These are phyloP conservation scores for Globisporangium acanthophoron DNA, from an alignment of 352 stramenopile genomes.

Conservation along the genomic window DNA sequence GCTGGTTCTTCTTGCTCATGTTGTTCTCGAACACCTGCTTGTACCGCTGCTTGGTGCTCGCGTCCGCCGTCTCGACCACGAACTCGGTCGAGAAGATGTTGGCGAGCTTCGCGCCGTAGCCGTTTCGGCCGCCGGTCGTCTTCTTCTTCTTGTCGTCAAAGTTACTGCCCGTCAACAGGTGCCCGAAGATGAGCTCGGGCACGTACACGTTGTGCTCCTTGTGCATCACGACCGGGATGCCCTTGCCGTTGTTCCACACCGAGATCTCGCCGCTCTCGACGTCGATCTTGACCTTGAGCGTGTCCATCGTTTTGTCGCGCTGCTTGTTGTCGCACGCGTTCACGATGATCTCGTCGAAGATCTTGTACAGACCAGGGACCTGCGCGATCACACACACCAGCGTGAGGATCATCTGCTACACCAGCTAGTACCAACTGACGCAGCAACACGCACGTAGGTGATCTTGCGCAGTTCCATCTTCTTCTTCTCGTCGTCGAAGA, in stretches of 20 bases:
- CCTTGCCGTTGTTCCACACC: slow-evolving; percentile 97
- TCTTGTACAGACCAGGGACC: slow-evolving; percentile 96
- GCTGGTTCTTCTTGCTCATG: slow-evolving; percentile 90
- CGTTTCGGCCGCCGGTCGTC: slow-evolving; percentile 93
- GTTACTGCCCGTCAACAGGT: slow-evolving; percentile 97
- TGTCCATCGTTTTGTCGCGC: slow-evolving; percentile 94
- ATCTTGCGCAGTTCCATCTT: slow-evolving; percentile 92
- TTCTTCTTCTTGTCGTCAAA: slow-evolving; percentile 98
- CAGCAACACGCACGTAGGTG: slow-evolving; percentile 62
- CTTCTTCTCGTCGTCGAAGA: slow-evolving; percentile 88
- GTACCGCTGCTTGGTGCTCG: slow-evolving; percentile 91
- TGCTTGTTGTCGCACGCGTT: slow-evolving; percentile 99
- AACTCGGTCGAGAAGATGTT: slow-evolving; percentile 99
- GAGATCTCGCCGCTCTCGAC: slow-evolving; percentile 90
- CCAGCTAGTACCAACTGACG: too few species aligned
- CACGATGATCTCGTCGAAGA: slow-evolving; percentile 99
- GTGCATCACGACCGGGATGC: slow-evolving; percentile 96
- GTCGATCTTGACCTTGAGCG: slow-evolving; percentile 93
- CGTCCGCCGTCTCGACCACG: slow-evolving; percentile 96
- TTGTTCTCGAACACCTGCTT: slow-evolving; percentile 90
- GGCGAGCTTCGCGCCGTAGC: slow-evolving; percentile 98
- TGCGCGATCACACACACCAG: slow-evolving; percentile 13
- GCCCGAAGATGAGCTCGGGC: slow-evolving; percentile 97
- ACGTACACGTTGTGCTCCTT: slow-evolving; percentile 97
- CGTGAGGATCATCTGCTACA: too few species aligned